These are phyloP conservation scores for Fusarium armeniacum DNA, from an alignment of 2,329 filamentous ascomycete species.

Conservation along the genomic window DNA sequence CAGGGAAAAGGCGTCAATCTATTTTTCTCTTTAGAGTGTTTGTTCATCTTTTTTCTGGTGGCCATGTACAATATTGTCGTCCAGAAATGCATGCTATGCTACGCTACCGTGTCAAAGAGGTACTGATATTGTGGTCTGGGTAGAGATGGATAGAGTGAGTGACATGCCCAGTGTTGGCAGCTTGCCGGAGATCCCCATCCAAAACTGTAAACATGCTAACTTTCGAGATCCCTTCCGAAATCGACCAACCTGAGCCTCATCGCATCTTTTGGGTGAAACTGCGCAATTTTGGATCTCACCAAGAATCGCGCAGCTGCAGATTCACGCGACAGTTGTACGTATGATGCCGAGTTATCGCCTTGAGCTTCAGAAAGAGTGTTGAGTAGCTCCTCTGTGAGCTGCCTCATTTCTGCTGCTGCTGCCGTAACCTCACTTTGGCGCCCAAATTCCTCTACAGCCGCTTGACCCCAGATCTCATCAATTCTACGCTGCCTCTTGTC, in stretches of 20 bases:
- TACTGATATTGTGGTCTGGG: neutral
- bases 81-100: too few species aligned
- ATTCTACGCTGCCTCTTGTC: conserved; percentile 72
- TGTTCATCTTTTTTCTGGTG: conserved; percentile 4
- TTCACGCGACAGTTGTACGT: conserved; percentile 70
- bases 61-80: neutral
- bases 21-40: neutral
- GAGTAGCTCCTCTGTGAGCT: conserved; percentile 71
- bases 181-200: neutral
- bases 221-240: conserved; percentile 74
- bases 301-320: conserved; percentile 74
- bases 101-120: too few species aligned
- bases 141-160: too few species aligned
- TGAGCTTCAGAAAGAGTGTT: conserved; percentile 69
- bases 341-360: conserved; percentile 69
- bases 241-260: conserved; percentile 71
- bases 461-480: conserved; percentile 72
- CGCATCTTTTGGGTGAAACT: conserved; percentile 75
- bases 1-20: conserved; percentile 16
- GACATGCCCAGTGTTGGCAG: neutral
- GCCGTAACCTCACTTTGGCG: conserved; percentile 64
- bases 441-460: conserved; percentile 37
- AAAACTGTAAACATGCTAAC: conserved; percentile 51
- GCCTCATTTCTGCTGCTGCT: conserved; percentile 69
- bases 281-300: conserved; percentile 74